These are phyloP conservation scores for Kwoniella mangroviensis DNA, from an alignment of 768 basidiomycete genomes.

Conservation along the genomic window DNA sequence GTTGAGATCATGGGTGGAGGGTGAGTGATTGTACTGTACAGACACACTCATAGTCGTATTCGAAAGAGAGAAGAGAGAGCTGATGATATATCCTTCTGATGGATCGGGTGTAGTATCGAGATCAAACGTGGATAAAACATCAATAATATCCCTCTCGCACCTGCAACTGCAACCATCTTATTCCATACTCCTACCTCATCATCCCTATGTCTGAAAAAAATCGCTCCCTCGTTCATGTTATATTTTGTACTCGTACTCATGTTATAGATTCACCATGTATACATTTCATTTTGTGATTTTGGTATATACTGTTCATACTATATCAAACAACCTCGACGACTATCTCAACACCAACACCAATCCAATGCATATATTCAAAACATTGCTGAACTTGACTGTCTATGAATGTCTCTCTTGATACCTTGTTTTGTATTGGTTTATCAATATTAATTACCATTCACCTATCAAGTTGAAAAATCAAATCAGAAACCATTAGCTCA, in stretches of 20 bases:
- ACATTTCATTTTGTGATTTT: slow-evolving; percentile 2
- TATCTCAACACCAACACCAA: neutral
- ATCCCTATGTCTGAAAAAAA: no score
- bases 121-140: slow-evolving; percentile 4
- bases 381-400: neutral
- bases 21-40: slow-evolving; percentile 13
- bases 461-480: neutral
- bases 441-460: slow-evolving; percentile 1
- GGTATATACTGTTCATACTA: neutral
- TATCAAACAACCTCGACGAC: neutral
- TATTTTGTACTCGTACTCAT: no score
- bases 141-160: slow-evolving; percentile 1
- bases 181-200: neutral
- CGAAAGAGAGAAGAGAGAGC: neutral
- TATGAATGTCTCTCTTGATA: no score
- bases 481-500: neutral
- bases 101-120: slow-evolving; percentile 10
- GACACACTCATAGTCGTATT: neutral
- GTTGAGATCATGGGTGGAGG: slow-evolving; percentile 32
- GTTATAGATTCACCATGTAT: slow-evolving; percentile 2
- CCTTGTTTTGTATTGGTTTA: neutral
- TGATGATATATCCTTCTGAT: neutral
- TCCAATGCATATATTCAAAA: neutral
- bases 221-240: no score
- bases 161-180: neutral